phyloP scores from a whole-genome alignment of 1,284 basidiomycete genomes.

The Peniophora sp. region DNA sequence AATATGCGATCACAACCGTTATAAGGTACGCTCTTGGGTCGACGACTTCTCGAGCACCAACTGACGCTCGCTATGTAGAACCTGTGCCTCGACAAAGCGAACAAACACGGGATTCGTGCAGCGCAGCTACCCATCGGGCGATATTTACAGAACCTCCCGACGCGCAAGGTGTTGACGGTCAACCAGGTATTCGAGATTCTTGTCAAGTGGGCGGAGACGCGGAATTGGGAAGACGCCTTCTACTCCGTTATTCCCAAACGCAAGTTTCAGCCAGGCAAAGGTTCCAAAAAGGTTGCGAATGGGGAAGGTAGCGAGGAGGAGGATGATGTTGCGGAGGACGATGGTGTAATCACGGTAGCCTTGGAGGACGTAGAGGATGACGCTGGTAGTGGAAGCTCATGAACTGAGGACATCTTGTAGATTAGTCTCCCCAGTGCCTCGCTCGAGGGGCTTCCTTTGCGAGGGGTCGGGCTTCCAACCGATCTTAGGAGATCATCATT shows the following conservation, averaged over 20 bases:
- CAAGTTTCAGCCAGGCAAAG: conserved; percentile 58
- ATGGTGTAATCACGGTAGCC: neutral
- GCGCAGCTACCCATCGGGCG: conserved; percentile 91
- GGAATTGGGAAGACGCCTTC: conserved; percentile 80
- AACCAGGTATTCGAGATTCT: conserved; percentile 96
- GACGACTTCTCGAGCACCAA: neutral
- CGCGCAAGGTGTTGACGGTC: conserved; percentile 94
- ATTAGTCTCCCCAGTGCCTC: conserved; percentile 78
- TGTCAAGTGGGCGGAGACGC: conserved; percentile 78
- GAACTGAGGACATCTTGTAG: conserved; percentile 68
- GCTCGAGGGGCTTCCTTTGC: conserved; percentile 79
- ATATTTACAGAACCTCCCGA: conserved; percentile 75
- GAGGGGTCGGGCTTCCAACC: conserved; percentile 93
- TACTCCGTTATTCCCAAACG: conserved; percentile 83
- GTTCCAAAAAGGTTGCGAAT: conserved; percentile 17
- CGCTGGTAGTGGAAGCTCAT: neutral
- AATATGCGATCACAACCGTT: conserved; percentile 93
- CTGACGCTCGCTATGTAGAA: conserved; percentile 44
- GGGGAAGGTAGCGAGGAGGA: conserved; percentile 14
- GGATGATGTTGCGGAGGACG: conserved; percentile 1
- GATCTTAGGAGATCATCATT: conserved; percentile 50
- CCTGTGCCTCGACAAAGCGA: conserved; percentile 86
- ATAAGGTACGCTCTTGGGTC: conserved; percentile 69
- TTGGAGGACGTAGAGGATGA: neutral
- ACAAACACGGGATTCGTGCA: conserved; percentile 65